Base-by-base conservation (phyloP, 1,284 basidiomycete species). In the Sporisorium graminicola region DNA sequence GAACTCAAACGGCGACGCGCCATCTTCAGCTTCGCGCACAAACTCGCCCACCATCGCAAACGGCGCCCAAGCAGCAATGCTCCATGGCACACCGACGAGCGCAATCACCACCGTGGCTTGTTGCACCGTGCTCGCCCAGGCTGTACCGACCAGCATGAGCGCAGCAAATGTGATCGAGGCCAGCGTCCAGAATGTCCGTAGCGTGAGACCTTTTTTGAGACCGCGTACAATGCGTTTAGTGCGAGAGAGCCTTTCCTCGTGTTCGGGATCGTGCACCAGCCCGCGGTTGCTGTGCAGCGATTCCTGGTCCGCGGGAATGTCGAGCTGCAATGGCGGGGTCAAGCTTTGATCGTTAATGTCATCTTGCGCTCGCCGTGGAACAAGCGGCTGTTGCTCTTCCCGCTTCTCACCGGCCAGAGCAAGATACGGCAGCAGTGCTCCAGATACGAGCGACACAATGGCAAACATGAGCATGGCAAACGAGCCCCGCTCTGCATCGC, bases 11-110 rank as follows among this genome's bases (percentile, higher is more conserved):
- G 78, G 77, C 8, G 53, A 64, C 14, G 24, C 33, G 1, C 79
- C 74, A 5, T 77, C 63, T 46, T 83, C 83, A 13, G 77, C 82
- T 49, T 85, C 82, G 31, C 80, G 69, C 3, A 83, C 76, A 37
- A 82, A 82, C 43, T 81, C 80, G 44, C 82, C 81, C 12, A 86
- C 78, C 49, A 86, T 74, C 2, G 84, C 82, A 67, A 76, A 85
- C 4, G 85, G 85, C 7, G 78, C 84, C 85, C 85, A 86, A 16
- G 64, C 67, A 24, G 82, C 80, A 9, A 86, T 65, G 37, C 81
- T 80, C 85, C 85, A 86, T 9, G 82, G 76, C 8, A 84, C 50
- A 9, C 85, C 85, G 29, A 83, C 75, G 10, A 79, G 58, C 29
- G 77, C 76, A 16, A 86, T 74, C 12, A 86, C 65, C 18, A 76